phyloP scores from a whole-genome alignment of 1,284 basidiomycete genomes.

The Rhizopogon parksii region DNA sequence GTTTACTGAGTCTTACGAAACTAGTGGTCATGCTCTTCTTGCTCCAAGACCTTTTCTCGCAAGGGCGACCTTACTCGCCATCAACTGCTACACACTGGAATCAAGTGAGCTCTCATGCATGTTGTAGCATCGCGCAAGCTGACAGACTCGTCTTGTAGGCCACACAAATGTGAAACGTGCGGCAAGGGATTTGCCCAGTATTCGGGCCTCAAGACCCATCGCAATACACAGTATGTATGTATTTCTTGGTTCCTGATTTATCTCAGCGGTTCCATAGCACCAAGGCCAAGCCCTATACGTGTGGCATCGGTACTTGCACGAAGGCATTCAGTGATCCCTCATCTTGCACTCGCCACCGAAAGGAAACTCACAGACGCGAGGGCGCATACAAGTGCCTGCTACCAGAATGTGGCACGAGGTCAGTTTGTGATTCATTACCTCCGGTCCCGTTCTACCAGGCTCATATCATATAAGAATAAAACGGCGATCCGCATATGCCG shows the following conservation, averaged over 20 bases:
- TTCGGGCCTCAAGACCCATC: constrained; percentile 50
- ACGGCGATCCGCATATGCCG: constrained; percentile 48
- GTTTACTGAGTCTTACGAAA: not conserved
- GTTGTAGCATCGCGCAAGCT: not conserved
- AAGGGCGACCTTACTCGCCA: constrained; percentile 52
- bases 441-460: not conserved
- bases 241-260: not conserved
- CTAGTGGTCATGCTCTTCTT: constrained; percentile 32
- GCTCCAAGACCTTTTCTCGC: constrained; percentile 40
- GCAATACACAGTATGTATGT: constrained; percentile 50
- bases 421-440: constrained; percentile 10
- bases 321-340: constrained; percentile 57
- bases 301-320: constrained; percentile 37
- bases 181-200: constrained; percentile 45
- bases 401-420: constrained; percentile 42
- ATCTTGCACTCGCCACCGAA: constrained; percentile 52
- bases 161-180: constrained; percentile 41
- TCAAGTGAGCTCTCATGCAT: constrained; percentile 32
- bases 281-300: constrained; percentile 43
- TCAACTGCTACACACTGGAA: constrained; percentile 35
- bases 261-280: constrained; percentile 34
- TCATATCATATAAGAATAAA: constrained; percentile 42
- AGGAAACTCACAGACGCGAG: constrained; percentile 43
- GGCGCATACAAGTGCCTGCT: constrained; percentile 40
- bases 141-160: constrained; percentile 28